Evolutionary conservation across 2,329 filamentous ascomycete species (phyloP), one percentile per base, ranked within the genome.

Genomic region (Orbilia quercus): DNA sequence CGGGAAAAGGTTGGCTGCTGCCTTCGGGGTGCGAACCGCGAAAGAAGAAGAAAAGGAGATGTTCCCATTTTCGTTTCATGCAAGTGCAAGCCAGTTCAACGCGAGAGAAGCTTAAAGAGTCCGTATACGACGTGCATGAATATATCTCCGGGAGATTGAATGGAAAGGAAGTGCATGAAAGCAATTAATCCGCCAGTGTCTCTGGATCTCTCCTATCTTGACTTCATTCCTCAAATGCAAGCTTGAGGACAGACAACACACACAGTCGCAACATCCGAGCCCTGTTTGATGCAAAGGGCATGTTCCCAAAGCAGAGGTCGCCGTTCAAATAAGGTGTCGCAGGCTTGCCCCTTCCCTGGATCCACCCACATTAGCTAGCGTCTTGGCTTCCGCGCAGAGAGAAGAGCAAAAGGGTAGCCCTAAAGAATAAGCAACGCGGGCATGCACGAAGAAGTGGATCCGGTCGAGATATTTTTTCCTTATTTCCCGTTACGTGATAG

Each of bases 271-370:
- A 53, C 48, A 53, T 51, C 20, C 12, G 14, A 50, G 48, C 31
- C 28, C 22, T 64, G 54, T 62, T 34, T 64, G 66, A 72, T 64
- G 66, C 58, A 63, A 58, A 70, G 12, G 47, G 63, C 40, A 59
- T 67, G 14, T 42, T 72, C 67, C 67, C 67, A 72, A 72, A 65
- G 40, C 14, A 65, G 67, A 72, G 67, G 67, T 72, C 67, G 67
- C 67, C 67, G 67, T 72, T 72, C 67, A 72, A 72, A 72, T 72
- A 72, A 72, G 67, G 58, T 72, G 67, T 72, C 67, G 59, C 59
- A 59, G 60, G 42, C 58, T 53, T 31, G 67, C 59, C 51, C 51
- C 31, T n/a, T n/a, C n/a, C n/a, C n/a, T n/a, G n/a, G n/a, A n/a
- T n/a, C n/a, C n/a, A n/a, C 25, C 25, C 18, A n/a, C 48, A 50